Evolutionary conservation across 208 protist genomes (phyloP), one percentile per base, ranked within the genome.

Genomic region (Naegleria gruberi): DNA sequence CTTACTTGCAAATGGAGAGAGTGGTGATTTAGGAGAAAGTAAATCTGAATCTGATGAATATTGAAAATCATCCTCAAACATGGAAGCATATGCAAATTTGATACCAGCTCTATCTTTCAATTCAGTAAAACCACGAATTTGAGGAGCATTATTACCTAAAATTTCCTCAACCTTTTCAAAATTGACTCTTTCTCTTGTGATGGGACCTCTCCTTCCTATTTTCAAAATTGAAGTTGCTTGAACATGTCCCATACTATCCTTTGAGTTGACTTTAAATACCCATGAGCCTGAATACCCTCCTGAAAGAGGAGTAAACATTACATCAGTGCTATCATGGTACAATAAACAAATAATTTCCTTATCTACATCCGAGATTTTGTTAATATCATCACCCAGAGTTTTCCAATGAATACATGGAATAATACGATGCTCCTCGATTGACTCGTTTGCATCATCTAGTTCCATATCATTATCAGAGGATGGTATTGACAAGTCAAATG

Each of bases 321-420:
- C n/a, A 12, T 42, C 6, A 19, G 4, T 73, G n/a, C 85, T 74
- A 43, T 89, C 34, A 30, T 40, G 44, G n/a, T 74, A 89, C 7
- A 89, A 26, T 41, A 34, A 89, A 74, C 17, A 74, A 74, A 89
- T 44, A 44, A 89, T 89, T 42, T 89, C 46, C 34, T 89, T 89
- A 30, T 89, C n/a, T 3, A 44, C 37, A 12, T 57, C 46, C 26
- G 46, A 40, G 12, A 89, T 5, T 41, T 42, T 42, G 6, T 17
- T 44, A 7, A 41, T 26, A 15, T 74, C 17, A 41, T 74, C 85
- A 41, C 40, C 46, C 26, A 55, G 47, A 0, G n/a, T 41, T 45
- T 55, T 47, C 15, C 41, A 34, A 45, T 34, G 41, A 30, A 41
- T 55, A 55, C 30, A 19, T 40, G 12, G n/a, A 10, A 30, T 23